Base-by-base conservation (phyloP, 2,329 filamentous ascomycete genomes). In the Trichoderma sp. region DNA sequence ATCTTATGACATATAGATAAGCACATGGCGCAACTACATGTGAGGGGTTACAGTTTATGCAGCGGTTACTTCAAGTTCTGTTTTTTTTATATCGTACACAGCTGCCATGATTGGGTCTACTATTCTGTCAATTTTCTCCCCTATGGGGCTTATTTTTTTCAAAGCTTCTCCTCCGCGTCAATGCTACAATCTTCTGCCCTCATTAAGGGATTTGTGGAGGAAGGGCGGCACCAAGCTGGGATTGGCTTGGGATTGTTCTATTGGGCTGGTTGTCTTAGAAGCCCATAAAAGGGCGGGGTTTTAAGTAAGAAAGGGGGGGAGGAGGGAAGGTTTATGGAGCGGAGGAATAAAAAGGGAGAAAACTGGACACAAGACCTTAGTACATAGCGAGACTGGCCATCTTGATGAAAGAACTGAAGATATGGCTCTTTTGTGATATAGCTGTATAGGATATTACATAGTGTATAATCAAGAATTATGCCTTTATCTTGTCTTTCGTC, bases 361-460 rank as follows among this genome's bases (percentile, higher is more conserved):
- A 39, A 32, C 18, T 28, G 47, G 30, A 71, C 36, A 47, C 24
- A 60, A 57, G 68, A 64, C 68, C 60, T 64, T 36, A 26, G 47
- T 64, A 57, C 60, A 70, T 70, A 57, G 60, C 60, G 58, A 57
- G 63, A 53, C 30, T 32, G 47, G 68, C 69, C 69, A 58, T 66
- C 34, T 69, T 47, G 57, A 39, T 47, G 36, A 62, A 67, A 47
- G 56, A 39, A 61, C 34, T 43, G 56, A 47, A 51, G 43, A 43
- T 30, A 36, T 36, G 58, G 69, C 51, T 51, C 56, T 70, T 60
- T 69, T 60, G 72, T 73, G 73, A 66, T 70, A 74, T 75, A 74
- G 70, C 73, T 76, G 74, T 75, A 75, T 74, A 74, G 71, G 75
- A 75, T 75, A 75, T 75, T 74, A 62, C 53, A 69, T 74, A 76